These are phyloP conservation scores for Candida nitratophila DNA, from an alignment of 805 yeast species.

Conservation along the genomic window DNA sequence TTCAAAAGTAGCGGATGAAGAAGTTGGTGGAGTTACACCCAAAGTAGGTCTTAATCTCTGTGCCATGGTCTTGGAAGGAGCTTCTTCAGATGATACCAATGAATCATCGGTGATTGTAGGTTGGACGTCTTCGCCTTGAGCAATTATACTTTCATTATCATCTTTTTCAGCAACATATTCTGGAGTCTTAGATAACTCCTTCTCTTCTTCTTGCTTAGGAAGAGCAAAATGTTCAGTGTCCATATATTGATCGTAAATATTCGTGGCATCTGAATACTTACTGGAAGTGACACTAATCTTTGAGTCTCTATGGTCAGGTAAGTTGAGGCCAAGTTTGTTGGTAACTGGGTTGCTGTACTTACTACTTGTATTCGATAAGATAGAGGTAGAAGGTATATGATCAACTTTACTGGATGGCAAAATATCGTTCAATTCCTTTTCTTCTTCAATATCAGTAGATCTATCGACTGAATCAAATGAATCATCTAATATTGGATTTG, in stretches of 20 bases:
- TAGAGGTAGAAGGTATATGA: no score
- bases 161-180: constrained; percentile 1
- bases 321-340: background rate
- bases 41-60: constrained; percentile 38
- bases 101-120: constrained; percentile 1
- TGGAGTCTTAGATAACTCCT: background rate
- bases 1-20: constrained; percentile 5
- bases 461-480: background rate
- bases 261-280: constrained; percentile 6
- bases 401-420: no score
- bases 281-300: constrained; percentile 8
- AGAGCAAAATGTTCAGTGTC: background rate
- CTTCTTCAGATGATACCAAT: background rate
- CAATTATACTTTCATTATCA: no score
- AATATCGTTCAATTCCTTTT: background rate
- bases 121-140: constrained; percentile 1
- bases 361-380: no score
- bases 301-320: background rate
- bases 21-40: constrained; percentile 14
- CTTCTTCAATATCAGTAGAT: constrained; percentile 2
- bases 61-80: constrained; percentile 30
- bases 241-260: constrained; percentile 5
- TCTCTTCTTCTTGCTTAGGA: background rate
- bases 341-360: no score
- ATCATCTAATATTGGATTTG: background rate